A percentile compares a stretch with the other conserved stretches of the same genome.
phyloP scores from a whole-genome alignment of 2,329 filamentous ascomycete species.

The Fusarium sp. region DNA sequence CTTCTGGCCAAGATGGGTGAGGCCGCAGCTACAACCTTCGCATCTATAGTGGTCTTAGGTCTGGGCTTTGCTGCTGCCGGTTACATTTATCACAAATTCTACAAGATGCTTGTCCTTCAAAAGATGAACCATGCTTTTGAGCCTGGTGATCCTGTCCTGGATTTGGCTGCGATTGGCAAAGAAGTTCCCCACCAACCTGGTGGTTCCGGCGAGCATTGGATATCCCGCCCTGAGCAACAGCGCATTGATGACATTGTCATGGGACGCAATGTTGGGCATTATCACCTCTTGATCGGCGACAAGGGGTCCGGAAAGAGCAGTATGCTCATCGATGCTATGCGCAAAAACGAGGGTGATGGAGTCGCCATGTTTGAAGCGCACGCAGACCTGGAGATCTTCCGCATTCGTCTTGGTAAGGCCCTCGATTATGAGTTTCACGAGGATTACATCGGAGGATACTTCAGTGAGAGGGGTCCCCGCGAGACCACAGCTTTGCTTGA shows the following conservation, averaged over 20 bases:
- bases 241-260: slow-evolving; percentile 85
- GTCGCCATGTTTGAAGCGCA: slow-evolving; percentile 98
- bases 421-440: slow-evolving; percentile 98
- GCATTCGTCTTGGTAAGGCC: slow-evolving; percentile 90
- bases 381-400: slow-evolving; percentile 93
- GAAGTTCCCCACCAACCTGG: slow-evolving; percentile 61
- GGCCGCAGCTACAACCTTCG: slow-evolving; percentile 79
- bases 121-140: slow-evolving; percentile 95
- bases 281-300: slow-evolving; percentile 91
- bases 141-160: slow-evolving; percentile 90
- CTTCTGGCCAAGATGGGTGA: slow-evolving; percentile 75
- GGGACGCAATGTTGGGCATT: slow-evolving; percentile 81
- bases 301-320: slow-evolving; percentile 97
- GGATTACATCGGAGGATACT: slow-evolving; percentile 96
- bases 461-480: slow-evolving; percentile 91
- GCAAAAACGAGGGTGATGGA: slow-evolving; percentile 87
- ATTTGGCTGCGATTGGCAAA: slow-evolving; percentile 77
- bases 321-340: slow-evolving; percentile 96
- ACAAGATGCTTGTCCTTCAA: slow-evolving; percentile 89
- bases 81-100: slow-evolving; percentile 83
- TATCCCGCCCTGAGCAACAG: slow-evolving; percentile 83
- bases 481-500: slow-evolving; percentile 93
- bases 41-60: slow-evolving; percentile 79
- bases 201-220: slow-evolving; percentile 70
- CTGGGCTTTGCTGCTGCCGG: slow-evolving; percentile 74